Evolutionary conservation across 1,284 basidiomycete species (phyloP), one percentile per base, ranked within the genome.

Genomic region (Cystobasidium sp.): DNA sequence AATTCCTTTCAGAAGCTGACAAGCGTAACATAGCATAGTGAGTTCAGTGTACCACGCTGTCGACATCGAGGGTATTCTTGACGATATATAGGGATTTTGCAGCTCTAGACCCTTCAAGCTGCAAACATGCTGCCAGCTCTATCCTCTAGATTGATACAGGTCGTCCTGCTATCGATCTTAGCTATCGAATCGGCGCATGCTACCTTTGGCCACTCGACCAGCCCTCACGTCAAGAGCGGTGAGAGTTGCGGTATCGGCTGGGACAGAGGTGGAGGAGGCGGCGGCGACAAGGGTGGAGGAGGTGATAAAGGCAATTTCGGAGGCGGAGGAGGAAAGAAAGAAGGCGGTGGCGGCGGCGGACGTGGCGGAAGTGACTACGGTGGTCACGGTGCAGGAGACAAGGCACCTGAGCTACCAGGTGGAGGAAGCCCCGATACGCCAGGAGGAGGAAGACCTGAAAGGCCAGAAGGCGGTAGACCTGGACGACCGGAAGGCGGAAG

Each of bases 261-360:
- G 64, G 52, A 67, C 10, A 47, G 49, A 52, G 55, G 55, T 56
- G 55, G 55, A 31, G 55, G 20, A 65, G 9, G 44, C 39, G 63
- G 63, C 22, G 63, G 47, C 20, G 46, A n/a, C 41, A 52, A 46
- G 46, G 44, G 7, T 20, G 63, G 63, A 43, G 62, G 46, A 10
- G 22, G 46, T 8, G 37, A 31, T 18, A 39, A 39, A 39, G 18
- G 44, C 61, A 22, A 44, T 10, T 10, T 7, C 14, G 41, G 41
- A 16, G 31, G 31, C 3, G 61, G 61, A 9, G 61, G 61, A 31
- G 61, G 24, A 6, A 20, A 39, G 14, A 24, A 16, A 9, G 59
- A 47, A 8, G 8, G 14, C 53, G 22, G 22, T 22, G 14, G 16
- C 12, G 20, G 16, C 12, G 20, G 20, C 44, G 59, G 20, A n/a